Evolutionary conservation across 2,329 filamentous ascomycete genomes (phyloP).

Genomic region (Epichloe uncinata): DNA sequence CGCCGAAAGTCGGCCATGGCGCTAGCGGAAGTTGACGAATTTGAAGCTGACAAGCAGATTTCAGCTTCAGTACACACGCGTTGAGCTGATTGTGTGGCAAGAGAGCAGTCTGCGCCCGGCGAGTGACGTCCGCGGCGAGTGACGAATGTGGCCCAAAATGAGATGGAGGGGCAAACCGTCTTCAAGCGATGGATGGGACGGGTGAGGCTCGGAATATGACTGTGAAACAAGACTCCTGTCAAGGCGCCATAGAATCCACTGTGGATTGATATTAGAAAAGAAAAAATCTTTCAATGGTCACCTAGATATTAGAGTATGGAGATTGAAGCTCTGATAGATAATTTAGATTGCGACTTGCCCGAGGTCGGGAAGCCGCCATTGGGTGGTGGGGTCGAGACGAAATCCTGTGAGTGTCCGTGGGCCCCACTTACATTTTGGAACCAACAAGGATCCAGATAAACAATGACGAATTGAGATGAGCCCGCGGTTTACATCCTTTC

Average conservation of each 20-base stretch:
- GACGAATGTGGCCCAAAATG: background rate
- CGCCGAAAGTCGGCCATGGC: constrained; percentile 38
- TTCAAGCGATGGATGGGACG: background rate
- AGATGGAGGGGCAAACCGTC: background rate
- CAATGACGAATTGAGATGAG: background rate
- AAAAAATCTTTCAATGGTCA: background rate
- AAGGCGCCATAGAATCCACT: no score
- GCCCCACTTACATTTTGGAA: background rate
- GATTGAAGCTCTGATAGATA: background rate
- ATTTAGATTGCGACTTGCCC: background rate
- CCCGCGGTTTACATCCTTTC: background rate
- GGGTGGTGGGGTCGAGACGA: background rate
- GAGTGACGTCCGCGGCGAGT: background rate
- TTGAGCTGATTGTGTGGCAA: background rate
- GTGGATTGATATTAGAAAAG: background rate
- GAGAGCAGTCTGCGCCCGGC: background rate
- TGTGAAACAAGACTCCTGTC: background rate
- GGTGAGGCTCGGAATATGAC: background rate
- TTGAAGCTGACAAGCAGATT: background rate
- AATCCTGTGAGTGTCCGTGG: no score
- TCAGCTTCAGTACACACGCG: background rate
- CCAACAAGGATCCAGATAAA: background rate
- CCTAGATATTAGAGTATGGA: background rate
- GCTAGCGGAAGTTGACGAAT: background rate
- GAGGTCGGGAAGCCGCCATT: background rate